Conservation (phyloP, 169 alveolate genomes). For the Theileria annulata region DNA sequence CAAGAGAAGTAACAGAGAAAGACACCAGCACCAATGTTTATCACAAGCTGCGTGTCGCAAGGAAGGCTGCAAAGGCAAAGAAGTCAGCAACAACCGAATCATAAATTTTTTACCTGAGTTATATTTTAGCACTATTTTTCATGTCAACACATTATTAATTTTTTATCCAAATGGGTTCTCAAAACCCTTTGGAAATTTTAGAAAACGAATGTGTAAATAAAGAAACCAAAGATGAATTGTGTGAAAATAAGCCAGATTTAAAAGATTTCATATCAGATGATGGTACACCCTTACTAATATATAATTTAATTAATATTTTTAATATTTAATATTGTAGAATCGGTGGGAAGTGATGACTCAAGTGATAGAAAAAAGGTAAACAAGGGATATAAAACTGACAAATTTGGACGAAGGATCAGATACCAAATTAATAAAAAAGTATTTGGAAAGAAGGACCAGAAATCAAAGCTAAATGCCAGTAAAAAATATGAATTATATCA, state of each 20-base stretch:
- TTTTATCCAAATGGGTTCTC: not conserved
- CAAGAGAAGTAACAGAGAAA: conserved; percentile 48
- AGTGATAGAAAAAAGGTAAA: not conserved
- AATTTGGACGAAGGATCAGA: conserved; percentile 21
- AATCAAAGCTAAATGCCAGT: not conserved
- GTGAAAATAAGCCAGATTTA: not conserved
- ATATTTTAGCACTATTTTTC: conserved; percentile 7
- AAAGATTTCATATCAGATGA: not conserved
- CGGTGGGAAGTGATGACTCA: not conserved
- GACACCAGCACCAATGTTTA: conserved; percentile 38
- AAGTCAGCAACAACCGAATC: conserved; percentile 33
- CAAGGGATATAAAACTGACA: conserved; percentile 10
- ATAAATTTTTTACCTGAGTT: not conserved
- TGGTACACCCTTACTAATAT: not conserved
- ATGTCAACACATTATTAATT: not conserved
- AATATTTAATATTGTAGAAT: not conserved
- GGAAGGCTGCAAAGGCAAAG: conserved; percentile 69
- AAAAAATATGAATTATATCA: conserved; percentile 10
- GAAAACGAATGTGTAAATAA: not conserved
- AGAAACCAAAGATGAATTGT: not conserved
- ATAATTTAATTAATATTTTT: not conserved
- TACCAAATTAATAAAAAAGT: not conserved
- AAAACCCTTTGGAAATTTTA: conserved; percentile 19
- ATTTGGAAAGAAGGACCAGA: not conserved
- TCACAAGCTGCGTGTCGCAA: conserved; percentile 41